Evolutionary conservation across 306 rosid genomes (phyloP), one percentile per base, ranked within the genome.

Genomic region (Calophaca sinica): DNA sequence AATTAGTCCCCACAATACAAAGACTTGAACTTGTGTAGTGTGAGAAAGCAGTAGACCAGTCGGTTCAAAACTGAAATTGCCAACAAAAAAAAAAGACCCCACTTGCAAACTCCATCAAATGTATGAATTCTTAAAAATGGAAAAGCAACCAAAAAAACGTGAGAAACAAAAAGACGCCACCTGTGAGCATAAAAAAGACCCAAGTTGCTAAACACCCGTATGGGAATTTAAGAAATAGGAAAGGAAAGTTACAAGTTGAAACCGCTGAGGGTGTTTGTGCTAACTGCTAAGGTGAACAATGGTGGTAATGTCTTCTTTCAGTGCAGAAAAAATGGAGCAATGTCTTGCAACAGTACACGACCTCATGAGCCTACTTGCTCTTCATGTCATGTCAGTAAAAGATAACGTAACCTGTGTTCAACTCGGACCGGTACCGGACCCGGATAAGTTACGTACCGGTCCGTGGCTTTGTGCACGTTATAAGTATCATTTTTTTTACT

Each of bases 341-440:
- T 64, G 51, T 69, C 36, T 2, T 20, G 13, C 42, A 49, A 35
- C 70, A 38, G 42, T 38, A 38, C 2, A 10, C 46, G 3, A 48
- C 13, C 31, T 31, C 7, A 46, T 68, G 13, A 13, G 32, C 14
- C 9, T 28, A 29, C 4, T 38, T 4, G 2, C 36, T 13, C 7
- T 15, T 13, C 6, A 36, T 3, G 28, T 41, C 9, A 0, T 50
- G 20, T 52, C 35, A 64, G 38, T 29, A 75, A 58, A 41, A 51
- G 80, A 75, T 75, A 75, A 75, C 28, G 79, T 28, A 51, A 36
- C 74, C 2, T 2, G 20, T 20, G 26, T 20, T 20, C 1, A 20
- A 20, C 26, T 20, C 26, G 26, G 26, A 20, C 26, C 26, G 26
- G 26, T 0, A 20, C 26, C 26, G 26, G 26, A 20, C 1, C n/a